Conservation (phyloP, 2,329 filamentous ascomycete genomes). For the Huntiella abstrusa region DNA sequence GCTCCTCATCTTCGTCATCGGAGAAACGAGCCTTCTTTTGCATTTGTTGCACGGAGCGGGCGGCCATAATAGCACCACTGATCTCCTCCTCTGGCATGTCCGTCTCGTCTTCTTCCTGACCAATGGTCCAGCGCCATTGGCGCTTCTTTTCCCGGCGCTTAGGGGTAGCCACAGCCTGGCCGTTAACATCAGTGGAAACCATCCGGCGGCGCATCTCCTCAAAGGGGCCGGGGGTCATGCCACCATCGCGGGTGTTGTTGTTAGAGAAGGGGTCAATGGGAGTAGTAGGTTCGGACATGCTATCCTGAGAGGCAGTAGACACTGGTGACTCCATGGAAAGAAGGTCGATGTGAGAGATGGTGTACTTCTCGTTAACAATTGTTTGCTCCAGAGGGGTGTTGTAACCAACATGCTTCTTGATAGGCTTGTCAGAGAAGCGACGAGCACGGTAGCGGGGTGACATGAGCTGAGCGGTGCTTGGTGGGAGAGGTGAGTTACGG, state of each 20-base stretch:
- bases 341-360: slow-evolving; percentile 43
- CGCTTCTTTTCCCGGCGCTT: slow-evolving; percentile 40
- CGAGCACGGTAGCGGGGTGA: slow-evolving; percentile 35
- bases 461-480: slow-evolving; percentile 27
- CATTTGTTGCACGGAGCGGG: slow-evolving; percentile 18
- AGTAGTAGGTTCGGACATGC: slow-evolving; percentile 19
- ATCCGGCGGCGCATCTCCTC: slow-evolving; percentile 43
- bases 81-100: slow-evolving; percentile 20
- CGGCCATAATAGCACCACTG: slow-evolving; percentile 24
- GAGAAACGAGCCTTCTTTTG: slow-evolving; percentile 10
- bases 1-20: not conserved
- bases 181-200: slow-evolving; percentile 24
- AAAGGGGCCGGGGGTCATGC: slow-evolving; percentile 42
- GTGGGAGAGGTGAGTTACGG: slow-evolving; percentile 44
- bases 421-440: slow-evolving; percentile 34
- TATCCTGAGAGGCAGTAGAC: not conserved
- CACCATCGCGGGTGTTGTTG: slow-evolving; percentile 39
- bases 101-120: slow-evolving; percentile 23
- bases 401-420: slow-evolving; percentile 36
- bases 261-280: slow-evolving; percentile 31
- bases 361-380: slow-evolving; percentile 43
- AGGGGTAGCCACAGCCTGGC: not conserved
- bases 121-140: slow-evolving; percentile 49
- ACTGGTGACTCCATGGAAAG: slow-evolving; percentile 32
- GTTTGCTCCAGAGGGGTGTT: slow-evolving; percentile 44